Evolutionary conservation across 106 monocot species (phyloP).

Genomic region (Phalaenopsis aphrodite): DNA sequence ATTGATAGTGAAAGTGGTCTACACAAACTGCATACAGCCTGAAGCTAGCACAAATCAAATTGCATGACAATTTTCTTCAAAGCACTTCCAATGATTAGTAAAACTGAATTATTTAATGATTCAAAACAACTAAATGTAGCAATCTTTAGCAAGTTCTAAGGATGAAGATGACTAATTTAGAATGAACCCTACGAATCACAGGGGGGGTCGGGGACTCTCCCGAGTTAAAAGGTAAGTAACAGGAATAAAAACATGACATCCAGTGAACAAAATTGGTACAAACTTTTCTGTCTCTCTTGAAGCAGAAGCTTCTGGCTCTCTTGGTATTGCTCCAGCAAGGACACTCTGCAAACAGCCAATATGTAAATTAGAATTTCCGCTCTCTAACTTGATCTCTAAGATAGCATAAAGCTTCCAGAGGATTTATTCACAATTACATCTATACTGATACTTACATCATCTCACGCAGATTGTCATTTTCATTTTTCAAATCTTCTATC

Average conservation of each 20-base stretch:
- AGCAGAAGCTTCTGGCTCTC: conserved; percentile 27
- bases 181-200: background rate
- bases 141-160: background rate
- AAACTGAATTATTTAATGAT: no score
- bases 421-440: background rate
- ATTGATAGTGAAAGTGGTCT: background rate
- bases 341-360: conserved; percentile 22
- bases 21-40: background rate
- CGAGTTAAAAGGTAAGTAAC: background rate
- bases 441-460: conserved; percentile 22
- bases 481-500: conserved; percentile 31
- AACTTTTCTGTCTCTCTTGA: conserved; percentile 36
- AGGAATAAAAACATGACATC: background rate
- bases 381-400: background rate
- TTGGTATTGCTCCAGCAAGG: conserved; percentile 18
- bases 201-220: no score
- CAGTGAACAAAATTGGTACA: conserved; percentile 6
- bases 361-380: background rate
- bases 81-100: background rate
- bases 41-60: background rate
- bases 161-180: background rate
- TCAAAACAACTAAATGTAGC: no score
- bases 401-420: background rate
- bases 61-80: background rate
- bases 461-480: conserved; percentile 21